Evolutionary conservation across 345 rosid species (phyloP).

Genomic region (Brassica incana): DNA sequence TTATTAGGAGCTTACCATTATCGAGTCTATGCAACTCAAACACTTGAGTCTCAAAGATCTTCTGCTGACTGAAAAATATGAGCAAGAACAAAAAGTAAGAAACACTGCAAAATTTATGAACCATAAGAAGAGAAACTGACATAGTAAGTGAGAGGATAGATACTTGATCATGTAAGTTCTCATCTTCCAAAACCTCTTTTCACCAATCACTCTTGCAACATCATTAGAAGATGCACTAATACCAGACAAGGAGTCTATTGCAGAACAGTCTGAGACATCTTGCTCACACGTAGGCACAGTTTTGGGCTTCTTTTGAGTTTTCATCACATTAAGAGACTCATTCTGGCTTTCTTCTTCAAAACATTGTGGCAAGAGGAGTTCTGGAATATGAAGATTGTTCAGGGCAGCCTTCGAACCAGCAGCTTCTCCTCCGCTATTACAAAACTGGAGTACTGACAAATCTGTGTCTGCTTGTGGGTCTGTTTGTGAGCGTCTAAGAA

Average conservation of each 20-base stretch:
- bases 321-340: conserved; percentile 35
- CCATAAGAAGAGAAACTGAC: not conserved
- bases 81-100: conserved; percentile 17
- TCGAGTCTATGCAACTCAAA: conserved; percentile 80
- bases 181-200: conserved; percentile 68
- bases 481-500: conserved; percentile 27
- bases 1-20: conserved; percentile 52
- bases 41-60: conserved; percentile 62
- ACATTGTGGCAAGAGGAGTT: conserved; percentile 32
- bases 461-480: conserved; percentile 34
- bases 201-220: conserved; percentile 60
- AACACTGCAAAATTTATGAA: not conserved
- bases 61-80: conserved; percentile 72
- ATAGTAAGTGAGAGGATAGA: conserved; percentile 35
- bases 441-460: conserved; percentile 43
- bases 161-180: conserved; percentile 73
- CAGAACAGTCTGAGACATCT: conserved; percentile 37
- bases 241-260: conserved; percentile 44
- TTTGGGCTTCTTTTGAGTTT: conserved; percentile 40
- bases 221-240: conserved; percentile 57
- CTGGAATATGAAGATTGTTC: conserved; percentile 28
- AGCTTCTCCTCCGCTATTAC: conserved; percentile 26
- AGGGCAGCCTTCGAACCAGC: conserved; percentile 26
- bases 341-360: conserved; percentile 33
- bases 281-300: conserved; percentile 28